Conservation (phyloP, 345 rosid species). For the Bruguiera sexangula region DNA sequence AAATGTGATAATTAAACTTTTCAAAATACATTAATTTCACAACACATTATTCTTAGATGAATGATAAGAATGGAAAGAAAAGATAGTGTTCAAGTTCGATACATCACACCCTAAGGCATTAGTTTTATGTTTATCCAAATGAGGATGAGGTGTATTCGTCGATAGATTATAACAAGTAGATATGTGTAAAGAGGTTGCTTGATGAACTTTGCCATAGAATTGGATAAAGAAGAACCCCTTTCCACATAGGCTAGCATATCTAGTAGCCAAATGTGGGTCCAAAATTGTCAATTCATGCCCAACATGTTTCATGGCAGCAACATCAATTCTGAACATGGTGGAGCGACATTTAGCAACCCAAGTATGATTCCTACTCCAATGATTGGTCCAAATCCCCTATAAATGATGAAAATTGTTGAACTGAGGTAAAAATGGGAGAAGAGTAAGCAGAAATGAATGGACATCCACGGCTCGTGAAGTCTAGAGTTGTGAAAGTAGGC, state of each 20-base stretch:
- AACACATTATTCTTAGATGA: no score
- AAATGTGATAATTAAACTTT: no score
- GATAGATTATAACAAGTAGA: no score
- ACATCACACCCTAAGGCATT: no score
- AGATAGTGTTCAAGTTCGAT: no score
- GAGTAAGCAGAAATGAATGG: constrained; percentile 19
- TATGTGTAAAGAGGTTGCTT: not conserved
- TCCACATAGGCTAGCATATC: not conserved
- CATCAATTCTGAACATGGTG: not conserved
- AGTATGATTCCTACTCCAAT: not conserved
- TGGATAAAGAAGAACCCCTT: constrained; percentile 11
- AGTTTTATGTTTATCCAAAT: no score
- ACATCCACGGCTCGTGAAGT: constrained; percentile 14
- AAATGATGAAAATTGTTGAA: not conserved
- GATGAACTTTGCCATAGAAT: not conserved
- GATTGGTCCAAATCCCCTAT: not conserved
- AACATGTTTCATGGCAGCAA: not conserved
- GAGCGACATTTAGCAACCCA: not conserved
- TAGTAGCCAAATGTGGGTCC: constrained; percentile 25
- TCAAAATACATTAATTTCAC: no score
- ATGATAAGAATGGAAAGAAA: no score
- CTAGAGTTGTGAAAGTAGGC: constrained; percentile 38
- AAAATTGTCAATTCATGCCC: not conserved
- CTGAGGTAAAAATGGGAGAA: not conserved
- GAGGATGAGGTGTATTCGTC: no score